Base-by-base conservation (phyloP, 495 filamentous ascomycete species). In the Xanthoparmelia taractica region DNA sequence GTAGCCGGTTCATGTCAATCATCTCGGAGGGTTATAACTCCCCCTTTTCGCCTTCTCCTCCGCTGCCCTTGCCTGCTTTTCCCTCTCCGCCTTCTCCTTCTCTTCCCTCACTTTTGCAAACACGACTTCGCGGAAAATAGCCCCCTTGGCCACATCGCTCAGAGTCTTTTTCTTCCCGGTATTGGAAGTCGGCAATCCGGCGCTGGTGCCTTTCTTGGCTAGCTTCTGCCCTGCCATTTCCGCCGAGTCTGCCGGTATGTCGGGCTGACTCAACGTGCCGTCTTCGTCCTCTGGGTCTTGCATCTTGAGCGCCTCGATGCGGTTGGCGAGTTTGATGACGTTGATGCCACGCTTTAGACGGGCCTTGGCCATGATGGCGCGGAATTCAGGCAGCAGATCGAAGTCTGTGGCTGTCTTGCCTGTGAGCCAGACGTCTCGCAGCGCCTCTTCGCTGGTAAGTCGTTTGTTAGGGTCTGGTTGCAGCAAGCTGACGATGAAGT, bases 61-160 rank as follows among this genome's bases (percentile, higher is more conserved):
- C 18, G 76, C 80, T 57, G 77, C 74, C 34, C 72, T 84, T 68
- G 86, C 85, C 8, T 87, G 75, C 73, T 85, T 85, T 66, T 85
- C 77, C 40, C 84, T 83, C 73, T 92, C 85, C 70, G 96, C 89
- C 63, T 87, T 79, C 66, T 90, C 87, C 81, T 96, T 97, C 82
- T 88, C 87, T 73, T 98, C 93, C 48, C 88, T 83, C 29, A 97
- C 92, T 78, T 97, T 97, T 57, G 94, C 95, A 23, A 98, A 79
- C 2, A 97, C 95, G n/a, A 98, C 90, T 72, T 97, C 94, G 63
- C 90, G 83, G 82, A 98, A 97, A 71, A 97, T 97, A 34, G 91
- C 94, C 36, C 89, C 87, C 70, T 89, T 90, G 64, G 92, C 91
- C 68, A 88, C 77, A 68, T 84, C 88, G 65, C 84, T 87, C 34